Evolutionary conservation across 495 filamentous ascomycete genomes (phyloP).

Genomic region (Chaetomium cochliodes): DNA sequence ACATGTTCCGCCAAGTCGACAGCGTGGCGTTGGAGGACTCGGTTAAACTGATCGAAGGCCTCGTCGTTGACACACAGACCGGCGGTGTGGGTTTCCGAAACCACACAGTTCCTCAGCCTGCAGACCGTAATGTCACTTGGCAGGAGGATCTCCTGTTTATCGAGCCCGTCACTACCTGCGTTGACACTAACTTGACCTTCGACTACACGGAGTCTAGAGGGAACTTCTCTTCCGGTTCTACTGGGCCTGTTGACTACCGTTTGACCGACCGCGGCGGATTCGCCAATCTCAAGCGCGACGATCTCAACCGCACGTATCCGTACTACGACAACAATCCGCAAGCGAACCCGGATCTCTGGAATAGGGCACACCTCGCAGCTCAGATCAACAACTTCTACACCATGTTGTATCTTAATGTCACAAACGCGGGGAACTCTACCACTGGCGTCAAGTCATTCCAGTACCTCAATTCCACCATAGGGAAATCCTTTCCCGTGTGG

Average conservation of each 20-base stretch:
- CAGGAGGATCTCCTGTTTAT: slow-evolving; percentile 49
- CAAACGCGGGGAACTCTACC: slow-evolving; percentile 17
- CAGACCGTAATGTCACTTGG: slow-evolving; percentile 38
- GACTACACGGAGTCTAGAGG: slow-evolving; percentile 32
- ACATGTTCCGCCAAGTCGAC: slow-evolving; percentile 30
- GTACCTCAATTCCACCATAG: slow-evolving; percentile 39
- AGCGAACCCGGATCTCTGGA: slow-evolving; percentile 32
- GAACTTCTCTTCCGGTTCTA: not conserved
- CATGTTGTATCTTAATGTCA: slow-evolving; percentile 28
- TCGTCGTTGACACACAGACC: slow-evolving; percentile 42
- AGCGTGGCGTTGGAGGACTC: slow-evolving; percentile 36
- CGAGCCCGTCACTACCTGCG: slow-evolving; percentile 46
- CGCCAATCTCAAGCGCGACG: slow-evolving; percentile 11
- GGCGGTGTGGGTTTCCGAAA: slow-evolving; percentile 50
- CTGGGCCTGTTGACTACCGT: slow-evolving; percentile 22
- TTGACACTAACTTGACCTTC: slow-evolving; percentile 46
- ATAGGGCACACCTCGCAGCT: slow-evolving; percentile 45
- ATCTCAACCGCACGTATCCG: slow-evolving; percentile 33
- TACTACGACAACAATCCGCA: slow-evolving; percentile 29
- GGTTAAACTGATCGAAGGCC: slow-evolving; percentile 40
- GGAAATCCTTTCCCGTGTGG: slow-evolving; percentile 31
- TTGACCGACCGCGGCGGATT: slow-evolving; percentile 48
- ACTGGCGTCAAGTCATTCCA: slow-evolving; percentile 24
- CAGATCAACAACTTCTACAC: slow-evolving; percentile 41
- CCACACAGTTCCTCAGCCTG: slow-evolving; percentile 40